Conservation (phyloP, 2,329 filamentous ascomycete species). For the Paecilomyces formosus region DNA sequence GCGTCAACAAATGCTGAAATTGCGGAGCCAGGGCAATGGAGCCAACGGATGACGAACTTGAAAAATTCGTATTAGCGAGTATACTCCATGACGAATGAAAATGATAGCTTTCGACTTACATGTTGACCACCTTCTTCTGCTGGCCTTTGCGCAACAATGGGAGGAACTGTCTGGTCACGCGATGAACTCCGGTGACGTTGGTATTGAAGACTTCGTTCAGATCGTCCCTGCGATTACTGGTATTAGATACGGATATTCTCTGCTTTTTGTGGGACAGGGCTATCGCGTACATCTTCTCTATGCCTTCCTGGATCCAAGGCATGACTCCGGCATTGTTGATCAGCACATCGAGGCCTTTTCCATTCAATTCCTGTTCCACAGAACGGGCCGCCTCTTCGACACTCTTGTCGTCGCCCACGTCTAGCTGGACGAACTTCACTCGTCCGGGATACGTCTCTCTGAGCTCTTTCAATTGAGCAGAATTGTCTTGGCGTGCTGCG, state of each 20-base stretch:
- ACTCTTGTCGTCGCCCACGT: constrained; percentile 26
- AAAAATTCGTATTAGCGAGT: background rate
- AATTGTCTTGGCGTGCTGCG: constrained; percentile 22
- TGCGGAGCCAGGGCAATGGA: constrained; percentile 26
- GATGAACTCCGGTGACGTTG: constrained; percentile 37
- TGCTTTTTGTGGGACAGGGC: background rate
- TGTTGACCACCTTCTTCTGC: constrained; percentile 38
- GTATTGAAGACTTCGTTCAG: constrained; percentile 31
- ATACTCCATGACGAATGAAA: background rate
- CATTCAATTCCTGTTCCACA: constrained; percentile 24
- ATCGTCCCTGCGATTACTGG: constrained; percentile 19
- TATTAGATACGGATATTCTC: background rate
- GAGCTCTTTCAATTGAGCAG: constrained; percentile 21
- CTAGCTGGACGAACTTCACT: constrained; percentile 27
- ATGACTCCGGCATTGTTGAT: constrained; percentile 24
- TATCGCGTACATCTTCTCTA: constrained; percentile 15
- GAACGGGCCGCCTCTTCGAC: constrained; percentile 25
- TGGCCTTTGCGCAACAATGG: constrained; percentile 30
- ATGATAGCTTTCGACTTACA: constrained; percentile 22
- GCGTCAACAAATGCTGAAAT: constrained; percentile 15
- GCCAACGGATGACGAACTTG: constrained; percentile 35
- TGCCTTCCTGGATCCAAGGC: constrained; percentile 1
- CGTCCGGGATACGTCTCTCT: constrained; percentile 21
- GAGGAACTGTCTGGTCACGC: constrained; percentile 32
- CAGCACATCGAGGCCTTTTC: constrained; percentile 29